Evolutionary conservation across 306 rosid genomes (phyloP).

Genomic region (Begonia peltatifolia): DNA sequence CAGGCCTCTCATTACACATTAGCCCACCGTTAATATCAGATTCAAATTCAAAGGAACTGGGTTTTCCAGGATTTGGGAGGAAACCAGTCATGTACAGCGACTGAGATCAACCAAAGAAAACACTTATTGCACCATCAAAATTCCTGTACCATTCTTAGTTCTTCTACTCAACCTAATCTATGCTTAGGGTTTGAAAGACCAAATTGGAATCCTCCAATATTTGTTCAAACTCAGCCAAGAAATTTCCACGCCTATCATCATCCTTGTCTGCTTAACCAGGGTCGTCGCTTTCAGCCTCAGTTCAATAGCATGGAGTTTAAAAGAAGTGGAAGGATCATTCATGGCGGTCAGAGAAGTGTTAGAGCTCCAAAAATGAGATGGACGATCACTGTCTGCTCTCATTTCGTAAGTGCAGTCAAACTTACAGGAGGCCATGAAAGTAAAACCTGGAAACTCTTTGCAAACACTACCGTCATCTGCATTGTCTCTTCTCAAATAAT

Average conservation of each 20-base stretch:
- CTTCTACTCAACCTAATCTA: conserved; percentile 26
- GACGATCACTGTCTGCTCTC: conserved; percentile 86
- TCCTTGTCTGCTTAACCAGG: conserved; percentile 1
- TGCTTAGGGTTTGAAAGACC: conserved; percentile 36
- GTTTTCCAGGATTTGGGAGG: not conserved
- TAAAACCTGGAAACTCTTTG: conserved; percentile 9
- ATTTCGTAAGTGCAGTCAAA: conserved; percentile 77
- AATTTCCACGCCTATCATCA: conserved; percentile 1
- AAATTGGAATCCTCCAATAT: not conserved
- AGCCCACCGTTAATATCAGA: conserved; percentile 34
- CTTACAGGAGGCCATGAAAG: conserved; percentile 96
- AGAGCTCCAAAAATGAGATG: conserved; percentile 97
- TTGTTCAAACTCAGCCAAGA: conserved; percentile 11
- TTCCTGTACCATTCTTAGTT: conserved; percentile 6
- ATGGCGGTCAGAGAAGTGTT: conserved; percentile 38
- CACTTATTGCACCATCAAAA: not conserved
- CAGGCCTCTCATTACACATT: conserved; percentile 75
- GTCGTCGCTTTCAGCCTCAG: conserved; percentile 14
- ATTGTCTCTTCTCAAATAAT: not conserved
- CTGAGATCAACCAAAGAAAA: conserved; percentile 48
- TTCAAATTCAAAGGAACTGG: not conserved
- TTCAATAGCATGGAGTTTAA: conserved; percentile 57
- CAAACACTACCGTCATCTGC: not conserved
- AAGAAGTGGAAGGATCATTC: conserved; percentile 26
- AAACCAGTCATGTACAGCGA: conserved; percentile 9